phyloP scores from a whole-genome alignment of 176 grass and related monocot species.

The Luzula sylvatica region DNA sequence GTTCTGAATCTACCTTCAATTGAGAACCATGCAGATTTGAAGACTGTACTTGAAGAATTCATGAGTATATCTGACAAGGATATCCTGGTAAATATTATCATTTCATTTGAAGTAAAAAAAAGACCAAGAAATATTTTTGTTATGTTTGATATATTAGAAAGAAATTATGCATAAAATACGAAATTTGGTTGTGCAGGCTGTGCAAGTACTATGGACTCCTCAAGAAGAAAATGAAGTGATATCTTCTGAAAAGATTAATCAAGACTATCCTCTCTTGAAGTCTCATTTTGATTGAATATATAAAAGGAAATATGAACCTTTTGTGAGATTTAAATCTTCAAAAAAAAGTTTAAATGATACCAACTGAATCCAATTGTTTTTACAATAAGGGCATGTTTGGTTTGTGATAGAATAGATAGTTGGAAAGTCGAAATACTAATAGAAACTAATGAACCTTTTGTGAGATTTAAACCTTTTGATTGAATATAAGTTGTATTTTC shows the following conservation, averaged over 20 bases:
- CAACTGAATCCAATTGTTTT: no score
- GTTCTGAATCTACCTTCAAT: conserved; percentile 1
- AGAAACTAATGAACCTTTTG: no score
- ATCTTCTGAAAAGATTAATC: background rate
- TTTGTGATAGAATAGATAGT: no score
- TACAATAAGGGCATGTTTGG: no score
- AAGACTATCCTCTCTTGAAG: conserved; percentile 6
- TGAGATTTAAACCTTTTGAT: no score
- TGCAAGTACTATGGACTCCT: conserved; percentile 17
- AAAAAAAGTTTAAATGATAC: no score
- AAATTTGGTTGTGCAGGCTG: conserved; percentile 7
- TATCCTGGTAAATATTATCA: conserved; percentile 1
- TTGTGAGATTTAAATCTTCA: no score
- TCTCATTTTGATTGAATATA: no score
- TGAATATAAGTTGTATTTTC: no score
- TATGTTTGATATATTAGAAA: background rate
- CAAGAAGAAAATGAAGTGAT: conserved; percentile 5
- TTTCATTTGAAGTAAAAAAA: background rate
- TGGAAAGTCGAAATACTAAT: no score
- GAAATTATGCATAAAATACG: background rate
- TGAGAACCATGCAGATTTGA: conserved; percentile 1
- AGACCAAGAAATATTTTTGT: background rate
- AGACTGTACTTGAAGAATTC: background rate
- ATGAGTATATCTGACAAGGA: background rate
- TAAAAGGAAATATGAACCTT: no score